Percentiles rank a stretch among this genome's conserved stretches.
Evolutionary conservation across 768 basidiomycete species (phyloP).

Genomic region (Cytidiella melzeri): DNA sequence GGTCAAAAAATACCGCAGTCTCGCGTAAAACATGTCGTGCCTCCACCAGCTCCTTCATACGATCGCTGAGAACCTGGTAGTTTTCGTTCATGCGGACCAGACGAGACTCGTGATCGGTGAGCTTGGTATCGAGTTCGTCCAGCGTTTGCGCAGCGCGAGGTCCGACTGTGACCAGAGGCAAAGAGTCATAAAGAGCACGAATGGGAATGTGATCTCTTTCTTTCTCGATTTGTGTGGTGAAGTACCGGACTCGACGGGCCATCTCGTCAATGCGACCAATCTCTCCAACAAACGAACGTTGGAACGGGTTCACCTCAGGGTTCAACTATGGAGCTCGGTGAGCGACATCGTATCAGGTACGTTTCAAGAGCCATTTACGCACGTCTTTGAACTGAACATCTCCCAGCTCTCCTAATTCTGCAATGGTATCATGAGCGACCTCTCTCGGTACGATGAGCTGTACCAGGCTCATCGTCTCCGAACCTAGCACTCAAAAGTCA

Average conservation of each 20-base stretch:
- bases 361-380: conserved; percentile 25
- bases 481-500: conserved; percentile 44
- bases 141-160: conserved; percentile 90
- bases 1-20: conserved; percentile 94
- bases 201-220: conserved; percentile 79
- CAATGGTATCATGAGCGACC: conserved; percentile 94
- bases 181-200: conserved; percentile 80
- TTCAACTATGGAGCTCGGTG: conserved; percentile 57
- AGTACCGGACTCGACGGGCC: conserved; percentile 91
- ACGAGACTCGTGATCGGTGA: conserved; percentile 81
- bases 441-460: conserved; percentile 97
- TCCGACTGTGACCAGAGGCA: conserved; percentile 82
- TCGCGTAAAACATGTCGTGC: conserved; percentile 92
- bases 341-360: too few relatives aligned
- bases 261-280: conserved; percentile 95
- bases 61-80: conserved; percentile 83
- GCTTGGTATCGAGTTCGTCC: conserved; percentile 86
- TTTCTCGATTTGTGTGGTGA: conserved; percentile 77
- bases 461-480: conserved; percentile 96
- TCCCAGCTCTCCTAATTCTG: conserved; percentile 91
- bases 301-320: conserved; percentile 92
- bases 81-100: conserved; percentile 88
- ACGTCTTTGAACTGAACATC: conserved; percentile 98
- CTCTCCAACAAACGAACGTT: conserved; percentile 95
- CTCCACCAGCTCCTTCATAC: conserved; percentile 83